Evolutionary conservation across 495 filamentous ascomycete genomes (phyloP).

Genomic region (Apodospora peruviana): DNA sequence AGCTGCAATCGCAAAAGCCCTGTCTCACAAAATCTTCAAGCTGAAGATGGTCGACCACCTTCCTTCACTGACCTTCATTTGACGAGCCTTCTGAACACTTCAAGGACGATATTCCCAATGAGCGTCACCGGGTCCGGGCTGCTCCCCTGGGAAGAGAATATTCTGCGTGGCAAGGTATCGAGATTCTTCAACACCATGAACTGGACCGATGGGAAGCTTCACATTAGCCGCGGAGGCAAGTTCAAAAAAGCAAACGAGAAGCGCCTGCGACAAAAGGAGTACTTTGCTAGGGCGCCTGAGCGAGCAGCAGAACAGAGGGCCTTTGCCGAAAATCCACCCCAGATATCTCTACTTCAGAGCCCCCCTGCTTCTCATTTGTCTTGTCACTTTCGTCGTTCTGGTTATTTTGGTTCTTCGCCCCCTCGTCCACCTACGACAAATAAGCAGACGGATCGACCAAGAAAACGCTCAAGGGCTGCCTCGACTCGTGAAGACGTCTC

Average conservation of each 20-base stretch:
- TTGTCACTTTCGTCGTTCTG: constrained; percentile 7
- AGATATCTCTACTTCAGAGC: constrained; percentile 2
- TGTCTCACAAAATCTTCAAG: too few species aligned
- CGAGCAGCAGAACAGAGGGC: constrained; percentile 15
- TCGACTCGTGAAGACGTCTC: neutral
- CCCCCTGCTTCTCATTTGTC: constrained; percentile 1
- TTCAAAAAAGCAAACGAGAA: constrained; percentile 25
- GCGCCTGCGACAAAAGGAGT: constrained; percentile 31
- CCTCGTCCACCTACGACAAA: neutral
- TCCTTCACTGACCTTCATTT: too few species aligned
- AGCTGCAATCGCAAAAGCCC: too few species aligned
- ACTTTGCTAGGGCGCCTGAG: constrained; percentile 34
- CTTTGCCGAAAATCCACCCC: constrained; percentile 5
- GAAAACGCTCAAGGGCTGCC: neutral
- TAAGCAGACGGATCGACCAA: neutral
- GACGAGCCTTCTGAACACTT: too few species aligned
- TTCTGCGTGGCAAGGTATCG: neutral
- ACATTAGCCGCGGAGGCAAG: constrained; percentile 27
- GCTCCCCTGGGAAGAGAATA: neutral
- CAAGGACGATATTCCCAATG: too few species aligned
- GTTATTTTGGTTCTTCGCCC: constrained; percentile 1
- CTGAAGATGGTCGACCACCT: too few species aligned
- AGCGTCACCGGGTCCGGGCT: too few species aligned
- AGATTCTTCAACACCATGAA: constrained; percentile 30
- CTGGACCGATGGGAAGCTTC: constrained; percentile 40